These are phyloP conservation scores for Lathyrus tuberosus DNA, from an alignment of 306 rosid genomes.

Conservation along the genomic window DNA sequence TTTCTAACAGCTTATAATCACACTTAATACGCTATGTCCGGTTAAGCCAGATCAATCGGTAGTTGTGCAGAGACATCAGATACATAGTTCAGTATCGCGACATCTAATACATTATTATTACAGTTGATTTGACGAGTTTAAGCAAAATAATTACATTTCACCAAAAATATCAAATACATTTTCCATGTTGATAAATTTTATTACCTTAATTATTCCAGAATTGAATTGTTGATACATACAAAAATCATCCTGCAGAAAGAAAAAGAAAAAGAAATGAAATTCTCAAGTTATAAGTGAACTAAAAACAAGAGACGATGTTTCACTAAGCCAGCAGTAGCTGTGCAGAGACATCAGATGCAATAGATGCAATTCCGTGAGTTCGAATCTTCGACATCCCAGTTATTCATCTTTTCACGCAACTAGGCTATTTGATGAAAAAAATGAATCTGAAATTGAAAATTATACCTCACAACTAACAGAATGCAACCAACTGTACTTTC, in stretches of 20 bases:
- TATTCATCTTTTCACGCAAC: no score
- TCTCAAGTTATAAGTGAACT: slow-evolving; percentile 24
- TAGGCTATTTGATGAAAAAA: no score
- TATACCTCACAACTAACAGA: slow-evolving; percentile 34
- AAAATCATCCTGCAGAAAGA: slow-evolving; percentile 53
- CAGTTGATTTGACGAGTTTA: no score
- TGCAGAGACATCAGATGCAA: no score
- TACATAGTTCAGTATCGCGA: no score
- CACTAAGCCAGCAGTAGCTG: no score
- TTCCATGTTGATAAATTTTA: not conserved
- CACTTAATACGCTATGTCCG: no score
- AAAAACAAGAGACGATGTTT: not conserved
- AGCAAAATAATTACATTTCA: not conserved
- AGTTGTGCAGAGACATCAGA: no score
- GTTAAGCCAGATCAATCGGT: no score
- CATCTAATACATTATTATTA: no score
- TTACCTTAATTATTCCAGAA: slow-evolving; percentile 83
- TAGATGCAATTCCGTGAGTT: no score
- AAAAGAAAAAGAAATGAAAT: slow-evolving; percentile 11
- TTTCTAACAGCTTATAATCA: not conserved
- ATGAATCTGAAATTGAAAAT: slow-evolving; percentile 8
- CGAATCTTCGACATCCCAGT: no score
- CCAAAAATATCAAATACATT: not conserved
- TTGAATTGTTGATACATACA: slow-evolving; percentile 59
- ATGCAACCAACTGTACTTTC: slow-evolving; percentile 70